Evolutionary conservation across 257 asterid genomes (phyloP), one percentile per base, ranked within the genome.

Genomic region (Ilex asprella): DNA sequence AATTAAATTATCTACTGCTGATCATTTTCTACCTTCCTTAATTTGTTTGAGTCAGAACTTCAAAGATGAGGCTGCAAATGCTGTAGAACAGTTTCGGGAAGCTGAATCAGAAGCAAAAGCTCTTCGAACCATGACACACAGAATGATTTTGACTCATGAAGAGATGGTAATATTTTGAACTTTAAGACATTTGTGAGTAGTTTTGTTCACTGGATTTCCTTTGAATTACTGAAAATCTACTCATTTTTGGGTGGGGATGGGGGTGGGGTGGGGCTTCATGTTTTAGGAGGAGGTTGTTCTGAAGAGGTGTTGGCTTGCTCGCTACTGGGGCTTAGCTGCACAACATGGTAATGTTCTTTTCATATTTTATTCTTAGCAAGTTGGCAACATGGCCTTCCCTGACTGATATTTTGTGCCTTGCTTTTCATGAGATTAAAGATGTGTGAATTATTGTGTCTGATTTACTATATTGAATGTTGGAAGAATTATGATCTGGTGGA

Each of bases 241-340:
- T 12, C 52, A 10, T 46, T 46, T 2, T 14, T 46, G 27, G 27
- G 27, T 46, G 54, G 10, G 43, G 52, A n/a, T n/a, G n/a, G n/a
- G n/a, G n/a, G n/a, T n/a, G n/a, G 27, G 27, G 27, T 46, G 54
- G 10, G 43, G 52, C 2, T 47, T 60, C 30, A 16, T 51, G 53
- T 60, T 76, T 16, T 68, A 93, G 99, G 99, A 93, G 84, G 99
- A 93, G 79, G 96, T 93, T 62, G 99, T 89, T 74, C 61, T 93
- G 68, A 93, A 93, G 89, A 84, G 97, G 80, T 93, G 99, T 64
- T 93, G 99, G 99, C 97, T 93, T 74, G 89, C 99, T 80, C 97
- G 99, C 64, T 93, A 89, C 62, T 93, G 99, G 99, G 77, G 94
- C 70, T 82, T 93, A 73, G 97, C 97, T 76, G 78, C 89, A 76